A percentile compares a stretch with the other conserved stretches of the same genome.
Conservation (phyloP, 2,329 filamentous ascomycete species). For the Penicillium sp. region DNA sequence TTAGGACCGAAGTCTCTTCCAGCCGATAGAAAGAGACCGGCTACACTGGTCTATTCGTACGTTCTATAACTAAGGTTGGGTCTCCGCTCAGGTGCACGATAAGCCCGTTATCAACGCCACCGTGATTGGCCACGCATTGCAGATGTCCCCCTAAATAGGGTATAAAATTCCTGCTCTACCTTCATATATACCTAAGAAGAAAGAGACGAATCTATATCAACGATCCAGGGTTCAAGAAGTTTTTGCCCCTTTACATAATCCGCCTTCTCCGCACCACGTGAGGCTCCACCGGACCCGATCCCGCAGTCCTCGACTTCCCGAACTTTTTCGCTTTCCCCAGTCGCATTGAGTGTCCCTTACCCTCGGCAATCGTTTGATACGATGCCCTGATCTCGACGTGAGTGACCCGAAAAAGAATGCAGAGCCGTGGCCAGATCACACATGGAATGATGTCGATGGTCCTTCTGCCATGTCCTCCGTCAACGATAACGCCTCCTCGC, state of each 20-base stretch:
- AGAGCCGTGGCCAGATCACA: conserved; percentile 22
- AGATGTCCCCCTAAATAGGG: not conserved
- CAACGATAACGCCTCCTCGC: conserved; percentile 33
- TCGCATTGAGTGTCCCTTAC: conserved; percentile 15
- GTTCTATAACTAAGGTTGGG: too few relatives aligned
- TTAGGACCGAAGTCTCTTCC: not conserved
- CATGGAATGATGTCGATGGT: conserved; percentile 27
- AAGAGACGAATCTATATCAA: too few relatives aligned
- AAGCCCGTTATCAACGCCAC: not conserved
- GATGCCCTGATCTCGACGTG: conserved; percentile 19
- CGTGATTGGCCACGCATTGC: not conserved
- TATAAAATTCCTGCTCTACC: not conserved
- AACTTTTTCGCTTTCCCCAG: conserved; percentile 23
- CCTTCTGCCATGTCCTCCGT: conserved; percentile 38
- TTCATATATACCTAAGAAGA: not conserved
- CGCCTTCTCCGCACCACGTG: conserved; percentile 26
- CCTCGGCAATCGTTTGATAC: conserved; percentile 20
- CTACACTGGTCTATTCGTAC: not conserved
- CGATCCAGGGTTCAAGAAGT: not conserved
- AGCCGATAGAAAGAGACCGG: conserved; percentile 6
- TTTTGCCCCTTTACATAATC: conserved; percentile 21
- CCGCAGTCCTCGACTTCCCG: conserved; percentile 25
- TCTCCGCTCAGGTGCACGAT: not conserved
- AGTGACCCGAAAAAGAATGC: conserved; percentile 18
- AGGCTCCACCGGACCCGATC: conserved; percentile 25